Percentiles rank a stretch among this genome's conserved stretches.
These are phyloP conservation scores for Candida chauliodis DNA, from an alignment of 805 yeast genomes.

Conservation along the genomic window DNA sequence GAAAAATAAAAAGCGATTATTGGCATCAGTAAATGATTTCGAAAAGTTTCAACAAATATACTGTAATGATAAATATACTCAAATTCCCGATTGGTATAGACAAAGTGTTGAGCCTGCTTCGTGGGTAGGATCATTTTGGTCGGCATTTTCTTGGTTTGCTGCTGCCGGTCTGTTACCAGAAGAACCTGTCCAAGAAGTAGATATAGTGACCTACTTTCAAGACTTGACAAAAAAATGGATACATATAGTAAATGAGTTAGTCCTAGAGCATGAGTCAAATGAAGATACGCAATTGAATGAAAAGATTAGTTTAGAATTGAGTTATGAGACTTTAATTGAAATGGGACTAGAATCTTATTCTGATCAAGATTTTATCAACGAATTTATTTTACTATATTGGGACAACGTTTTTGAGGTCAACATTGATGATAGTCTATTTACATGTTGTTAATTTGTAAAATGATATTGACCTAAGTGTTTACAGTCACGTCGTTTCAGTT, in stretches of 20 bases:
- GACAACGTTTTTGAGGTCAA: constrained; percentile 11
- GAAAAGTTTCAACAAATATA: constrained; percentile 32
- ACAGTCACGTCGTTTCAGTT: no score
- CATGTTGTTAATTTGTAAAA: constrained; percentile 1
- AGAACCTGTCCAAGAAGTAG: constrained; percentile 8
- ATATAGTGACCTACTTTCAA: constrained; percentile 37
- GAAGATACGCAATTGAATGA: constrained; percentile 7
- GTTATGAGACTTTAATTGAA: constrained; percentile 39
- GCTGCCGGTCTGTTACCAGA: constrained; percentile 53
- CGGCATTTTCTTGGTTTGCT: constrained; percentile 79
- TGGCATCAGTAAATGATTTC: constrained; percentile 37
- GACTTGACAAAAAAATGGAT: constrained; percentile 37
- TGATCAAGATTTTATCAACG: constrained; percentile 31
- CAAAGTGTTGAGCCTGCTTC: constrained; percentile 45
- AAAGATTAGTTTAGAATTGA: constrained; percentile 26
- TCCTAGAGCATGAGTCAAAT: constrained; percentile 18
- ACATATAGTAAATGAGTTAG: constrained; percentile 27
- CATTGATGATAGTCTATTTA: background rate
- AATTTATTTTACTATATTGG: constrained; percentile 35
- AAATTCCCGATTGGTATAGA: constrained; percentile 41
- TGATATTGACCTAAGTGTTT: no score
- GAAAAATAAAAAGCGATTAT: constrained; percentile 12
- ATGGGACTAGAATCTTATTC: constrained; percentile 44
- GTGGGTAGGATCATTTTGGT: constrained; percentile 59
- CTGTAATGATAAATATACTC: constrained; percentile 13